A percentile compares a stretch with the other conserved stretches of the same genome.
Conservation (phyloP, 495 filamentous ascomycete genomes). For the Lasiosphaeria hispida region DNA sequence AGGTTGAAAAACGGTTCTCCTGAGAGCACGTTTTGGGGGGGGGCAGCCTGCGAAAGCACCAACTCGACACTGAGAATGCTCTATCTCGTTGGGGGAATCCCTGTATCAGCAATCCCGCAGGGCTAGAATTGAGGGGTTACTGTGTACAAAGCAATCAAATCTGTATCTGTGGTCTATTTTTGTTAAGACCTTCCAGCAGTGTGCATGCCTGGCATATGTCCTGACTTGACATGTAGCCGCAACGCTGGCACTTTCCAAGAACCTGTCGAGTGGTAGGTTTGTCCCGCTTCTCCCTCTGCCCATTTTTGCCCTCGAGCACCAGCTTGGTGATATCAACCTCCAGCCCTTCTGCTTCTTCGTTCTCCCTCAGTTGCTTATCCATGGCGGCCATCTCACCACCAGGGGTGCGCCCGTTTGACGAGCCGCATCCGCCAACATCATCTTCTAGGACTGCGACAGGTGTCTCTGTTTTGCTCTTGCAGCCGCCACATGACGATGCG, state of each 20-base stretch:
- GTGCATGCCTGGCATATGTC: conserved; percentile 92
- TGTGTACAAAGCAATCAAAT: conserved; percentile 45
- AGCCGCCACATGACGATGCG: conserved; percentile 32
- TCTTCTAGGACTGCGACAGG: conserved; percentile 54
- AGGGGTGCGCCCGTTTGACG: conserved; percentile 62
- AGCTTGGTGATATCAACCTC: conserved; percentile 70
- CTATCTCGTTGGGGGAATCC: too few relatives aligned
- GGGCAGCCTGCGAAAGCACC: background rate
- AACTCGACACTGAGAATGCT: too few relatives aligned
- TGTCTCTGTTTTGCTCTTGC: conserved; percentile 38
- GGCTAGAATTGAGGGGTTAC: background rate
- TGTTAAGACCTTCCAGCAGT: conserved; percentile 87
- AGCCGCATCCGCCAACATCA: conserved; percentile 70
- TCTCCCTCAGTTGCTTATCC: conserved; percentile 72
- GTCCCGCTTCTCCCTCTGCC: conserved; percentile 10
- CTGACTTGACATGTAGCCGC: conserved; percentile 95
- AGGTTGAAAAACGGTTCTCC: conserved; percentile 53
- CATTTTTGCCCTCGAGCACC: conserved; percentile 20
- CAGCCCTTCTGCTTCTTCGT: conserved; percentile 60
- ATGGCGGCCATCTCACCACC: conserved; percentile 91
- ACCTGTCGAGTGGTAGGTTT: conserved; percentile 54
- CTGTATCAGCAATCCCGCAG: too few relatives aligned
- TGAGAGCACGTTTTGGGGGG: conserved; percentile 23
- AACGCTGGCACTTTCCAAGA: conserved; percentile 80
- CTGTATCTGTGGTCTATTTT: conserved; percentile 76